phyloP scores from a whole-genome alignment of 2,329 filamentous ascomycete genomes.

The Apiospora koreana region DNA sequence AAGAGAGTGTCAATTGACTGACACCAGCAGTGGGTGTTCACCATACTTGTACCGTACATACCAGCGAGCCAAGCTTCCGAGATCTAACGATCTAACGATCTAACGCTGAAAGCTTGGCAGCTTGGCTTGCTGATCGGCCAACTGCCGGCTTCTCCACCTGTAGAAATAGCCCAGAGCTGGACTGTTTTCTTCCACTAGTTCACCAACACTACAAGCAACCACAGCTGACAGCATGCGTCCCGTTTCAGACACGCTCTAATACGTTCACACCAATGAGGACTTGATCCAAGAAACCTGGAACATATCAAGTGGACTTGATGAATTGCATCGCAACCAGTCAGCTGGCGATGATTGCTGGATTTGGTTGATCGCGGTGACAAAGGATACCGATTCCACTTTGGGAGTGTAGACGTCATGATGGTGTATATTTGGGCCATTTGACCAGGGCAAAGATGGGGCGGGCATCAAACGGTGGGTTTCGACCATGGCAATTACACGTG shows the following conservation, averaged over 20 bases:
- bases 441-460: neutral
- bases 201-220: neutral
- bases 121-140: too few relatives aligned
- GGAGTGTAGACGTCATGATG: slow-evolving; percentile 1
- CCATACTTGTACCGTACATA: too few relatives aligned
- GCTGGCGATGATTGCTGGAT: neutral
- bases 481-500: neutral
- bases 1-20: neutral
- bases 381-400: neutral
- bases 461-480: neutral
- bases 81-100: too few relatives aligned
- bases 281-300: neutral
- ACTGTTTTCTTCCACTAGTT: too few relatives aligned
- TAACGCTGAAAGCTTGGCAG: too few relatives aligned
- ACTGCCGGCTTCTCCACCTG: too few relatives aligned
- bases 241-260: neutral
- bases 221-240: neutral
- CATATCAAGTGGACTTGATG: neutral
- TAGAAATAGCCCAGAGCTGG: too few relatives aligned
- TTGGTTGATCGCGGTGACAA: neutral
- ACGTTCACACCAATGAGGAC: neutral
- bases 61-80: too few relatives aligned
- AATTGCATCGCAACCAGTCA: neutral
- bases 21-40: too few relatives aligned
- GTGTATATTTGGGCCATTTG: neutral